Evolutionary conservation across 23 red algal genomes (phyloP).

Genomic region (Chondrus crispus): DNA sequence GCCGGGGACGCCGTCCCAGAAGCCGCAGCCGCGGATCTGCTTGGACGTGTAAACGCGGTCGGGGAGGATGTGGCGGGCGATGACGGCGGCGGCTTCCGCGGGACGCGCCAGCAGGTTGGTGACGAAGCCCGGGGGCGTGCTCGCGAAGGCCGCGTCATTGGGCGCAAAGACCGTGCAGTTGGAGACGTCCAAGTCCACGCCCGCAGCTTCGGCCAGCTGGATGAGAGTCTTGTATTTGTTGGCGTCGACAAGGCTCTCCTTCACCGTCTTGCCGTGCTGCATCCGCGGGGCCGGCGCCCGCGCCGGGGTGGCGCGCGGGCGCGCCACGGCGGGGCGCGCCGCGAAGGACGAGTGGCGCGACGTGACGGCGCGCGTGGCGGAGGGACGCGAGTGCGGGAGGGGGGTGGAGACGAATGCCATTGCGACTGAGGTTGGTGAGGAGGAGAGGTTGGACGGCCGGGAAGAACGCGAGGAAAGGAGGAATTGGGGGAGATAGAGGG

Average conservation of each 20-base stretch:
- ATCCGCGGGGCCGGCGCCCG: constrained; percentile 2
- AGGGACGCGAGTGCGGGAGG: neutral
- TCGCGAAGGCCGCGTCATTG: constrained; percentile 38
- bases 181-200: neutral
- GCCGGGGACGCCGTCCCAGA: neutral
- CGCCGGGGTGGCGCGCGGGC: neutral
- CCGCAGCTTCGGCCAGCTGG: neutral
- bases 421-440: neutral
- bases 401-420: constrained; percentile 26
- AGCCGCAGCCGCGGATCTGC: constrained; percentile 41
- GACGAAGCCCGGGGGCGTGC: neutral
- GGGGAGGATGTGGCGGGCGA: constrained; percentile 36
- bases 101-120: neutral
- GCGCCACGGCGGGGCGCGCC: neutral
- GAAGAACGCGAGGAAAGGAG: neutral
- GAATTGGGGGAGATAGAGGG: no score
- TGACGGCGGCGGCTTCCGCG: neutral
- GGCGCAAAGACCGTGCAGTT: constrained; percentile 54
- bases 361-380: neutral
- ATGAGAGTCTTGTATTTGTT: constrained; percentile 15
- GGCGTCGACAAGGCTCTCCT: neutral
- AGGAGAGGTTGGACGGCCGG: neutral
- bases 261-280: constrained; percentile 13
- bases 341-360: neutral
- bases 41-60: neutral